phyloP scores from a whole-genome alignment of 192 early-diverging fungal species.

The Allomyces arbusculus region DNA sequence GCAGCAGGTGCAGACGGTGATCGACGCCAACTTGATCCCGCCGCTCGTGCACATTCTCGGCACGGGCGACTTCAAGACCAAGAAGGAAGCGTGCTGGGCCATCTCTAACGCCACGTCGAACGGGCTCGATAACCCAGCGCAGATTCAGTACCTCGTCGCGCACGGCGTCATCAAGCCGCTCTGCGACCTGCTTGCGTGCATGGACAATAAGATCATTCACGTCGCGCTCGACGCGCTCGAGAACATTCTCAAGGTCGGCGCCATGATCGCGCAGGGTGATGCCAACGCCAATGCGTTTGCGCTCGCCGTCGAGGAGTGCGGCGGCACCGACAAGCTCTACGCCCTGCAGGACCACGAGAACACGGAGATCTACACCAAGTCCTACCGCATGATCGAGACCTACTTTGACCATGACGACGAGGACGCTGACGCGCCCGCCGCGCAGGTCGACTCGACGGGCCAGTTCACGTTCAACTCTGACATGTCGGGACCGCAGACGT shows the following conservation, averaged over 20 bases:
- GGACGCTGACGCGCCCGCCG: slow-evolving; percentile 57
- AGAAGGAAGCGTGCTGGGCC: slow-evolving; percentile 99
- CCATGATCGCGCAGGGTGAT: slow-evolving; percentile 46
- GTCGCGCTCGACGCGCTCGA: slow-evolving; percentile 95
- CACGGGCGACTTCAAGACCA: slow-evolving; percentile 89
- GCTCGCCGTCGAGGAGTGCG: slow-evolving; percentile 74
- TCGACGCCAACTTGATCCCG: slow-evolving; percentile 85
- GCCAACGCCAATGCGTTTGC: slow-evolving; percentile 61
- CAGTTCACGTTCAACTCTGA: slow-evolving; percentile 57
- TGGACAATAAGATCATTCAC: slow-evolving; percentile 90
- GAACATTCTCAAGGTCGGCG: slow-evolving; percentile 93
- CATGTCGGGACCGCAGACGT: slow-evolving; percentile 50
- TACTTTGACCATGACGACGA: slow-evolving; percentile 80
- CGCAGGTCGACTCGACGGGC: slow-evolving; percentile 52
- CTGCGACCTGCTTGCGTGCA: slow-evolving; percentile 72
- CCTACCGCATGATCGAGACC: slow-evolving; percentile 84
- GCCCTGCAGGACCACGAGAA: slow-evolving; percentile 87
- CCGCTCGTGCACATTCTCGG: slow-evolving; percentile 69
- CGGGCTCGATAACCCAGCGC: slow-evolving; percentile 68
- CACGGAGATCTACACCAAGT: slow-evolving; percentile 90
- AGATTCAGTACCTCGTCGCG: slow-evolving; percentile 78
- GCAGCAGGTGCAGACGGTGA: slow-evolving; percentile 80
- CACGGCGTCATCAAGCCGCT: slow-evolving; percentile 89
- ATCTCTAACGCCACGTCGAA: slow-evolving; percentile 97
- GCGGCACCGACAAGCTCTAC: slow-evolving; percentile 90